Evolutionary conservation across 768 basidiomycete genomes (phyloP), one percentile per base, ranked within the genome.

Genomic region (Mycena filopes): DNA sequence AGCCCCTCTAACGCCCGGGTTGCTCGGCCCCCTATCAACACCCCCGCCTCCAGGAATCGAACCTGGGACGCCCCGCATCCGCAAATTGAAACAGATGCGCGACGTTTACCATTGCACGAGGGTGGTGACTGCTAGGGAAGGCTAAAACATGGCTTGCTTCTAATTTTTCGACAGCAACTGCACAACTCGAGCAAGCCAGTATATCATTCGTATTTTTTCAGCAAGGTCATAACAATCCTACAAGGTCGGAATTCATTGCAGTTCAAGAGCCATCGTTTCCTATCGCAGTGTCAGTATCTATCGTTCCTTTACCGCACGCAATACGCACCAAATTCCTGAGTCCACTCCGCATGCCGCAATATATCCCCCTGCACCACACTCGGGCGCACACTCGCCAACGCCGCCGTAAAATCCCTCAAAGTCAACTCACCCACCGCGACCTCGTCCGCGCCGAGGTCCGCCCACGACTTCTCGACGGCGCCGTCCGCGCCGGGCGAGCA

Each of bases 401-500:
- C 84, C 65, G 85, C 84, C 60, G 90, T 66, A 70, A 93, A 92
- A 73, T 92, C 91, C 26, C 75, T 77, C 43, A 88, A 55, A 43
- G 77, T 83, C 72, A 94, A 76, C 50, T 85, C 82, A 1, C 92
- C 92, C 74, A 93, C 93, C 18, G 85, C 80, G 26, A 93, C 79
- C 72, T 92, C 88, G 45, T 93, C 89, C 4, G 87, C 84, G 38
- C 86, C 83, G 47, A 94, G 78, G 48, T 89, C 87, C 23, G 87
- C 83, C 91, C 92, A 93, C 10, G 83, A 77, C 77, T 88, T 89
- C 75, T 93, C 91, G 33, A 84, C 79, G 0, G 90, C 91, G 0
- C 82, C 85, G 0, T 82, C 79, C 65, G 91, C 91, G 1, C 91
- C 91, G 0, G 93, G 91, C 4, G 91, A 91, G 71, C 92, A 94